Conservation (phyloP, 176 grass and related monocot genomes). For the Areca catechu region DNA sequence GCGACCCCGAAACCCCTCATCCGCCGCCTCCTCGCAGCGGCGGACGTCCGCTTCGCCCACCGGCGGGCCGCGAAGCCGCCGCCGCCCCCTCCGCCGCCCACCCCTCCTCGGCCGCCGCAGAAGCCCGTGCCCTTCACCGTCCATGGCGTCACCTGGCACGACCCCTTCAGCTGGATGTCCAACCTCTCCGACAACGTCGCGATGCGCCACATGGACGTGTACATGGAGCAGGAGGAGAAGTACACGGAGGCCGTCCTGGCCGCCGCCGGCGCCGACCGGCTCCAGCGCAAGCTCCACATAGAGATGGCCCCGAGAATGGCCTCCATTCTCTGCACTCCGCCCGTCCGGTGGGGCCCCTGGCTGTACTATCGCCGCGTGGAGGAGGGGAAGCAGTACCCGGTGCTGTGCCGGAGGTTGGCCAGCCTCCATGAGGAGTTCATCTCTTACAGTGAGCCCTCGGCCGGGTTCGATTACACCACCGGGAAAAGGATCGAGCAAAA, state of each 20-base stretch:
- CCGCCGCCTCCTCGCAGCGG: slow-evolving; percentile 2
- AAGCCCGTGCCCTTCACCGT: slow-evolving; percentile 43
- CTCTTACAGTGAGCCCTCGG: slow-evolving; percentile 76
- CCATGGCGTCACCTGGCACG: slow-evolving; percentile 51
- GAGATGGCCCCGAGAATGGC: slow-evolving; percentile 81
- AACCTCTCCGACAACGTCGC: slow-evolving; percentile 65
- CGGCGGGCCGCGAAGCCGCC: slow-evolving; percentile 23
- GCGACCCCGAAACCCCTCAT: slow-evolving; percentile 25
- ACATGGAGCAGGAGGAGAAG: slow-evolving; percentile 92
- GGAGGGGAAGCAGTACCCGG: slow-evolving; percentile 84
- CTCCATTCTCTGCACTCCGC: slow-evolving; percentile 60
- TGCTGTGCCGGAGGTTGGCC: slow-evolving; percentile 65
- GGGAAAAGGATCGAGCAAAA: slow-evolving; percentile 90
- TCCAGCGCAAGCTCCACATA: slow-evolving; percentile 79
- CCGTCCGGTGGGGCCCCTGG: slow-evolving; percentile 68
- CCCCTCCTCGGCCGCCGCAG: slow-evolving; percentile 37
- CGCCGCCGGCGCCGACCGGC: slow-evolving; percentile 47
- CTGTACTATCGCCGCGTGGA: slow-evolving; percentile 77
- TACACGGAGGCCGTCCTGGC: slow-evolving; percentile 79
- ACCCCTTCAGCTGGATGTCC: slow-evolving; percentile 69
- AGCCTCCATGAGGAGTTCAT: slow-evolving; percentile 59
- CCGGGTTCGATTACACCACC: slow-evolving; percentile 72
- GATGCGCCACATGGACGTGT: slow-evolving; percentile 96
- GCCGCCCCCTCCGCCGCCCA: slow-evolving; percentile 11
- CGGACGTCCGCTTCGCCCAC: slow-evolving; percentile 15